Evolutionary conservation across 2,329 filamentous ascomycete species (phyloP), one percentile per base, ranked within the genome.

Genomic region (Botrytis deweyae): DNA sequence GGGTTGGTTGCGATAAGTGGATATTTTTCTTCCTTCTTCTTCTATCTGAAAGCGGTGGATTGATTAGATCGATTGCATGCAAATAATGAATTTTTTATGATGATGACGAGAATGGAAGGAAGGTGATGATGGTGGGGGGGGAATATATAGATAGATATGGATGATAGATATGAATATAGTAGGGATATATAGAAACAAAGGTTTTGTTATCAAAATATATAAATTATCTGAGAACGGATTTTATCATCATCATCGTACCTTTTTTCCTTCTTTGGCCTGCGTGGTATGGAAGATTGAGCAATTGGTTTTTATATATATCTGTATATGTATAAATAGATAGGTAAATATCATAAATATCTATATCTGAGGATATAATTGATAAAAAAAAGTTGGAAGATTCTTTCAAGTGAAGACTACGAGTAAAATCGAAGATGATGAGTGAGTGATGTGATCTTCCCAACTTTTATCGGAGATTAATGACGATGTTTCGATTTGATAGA

Each of bases 21-120:
- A 58, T 33, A 10, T n/a, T 67, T 52, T n/a, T 58, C 36, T 64
- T 63, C 42, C 42, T 65, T 36, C 8, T 33, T 58, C 49, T 42
- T 68, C 36, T 68, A 29, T 55, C 36, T 68, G 66, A 58, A 68
- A 68, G 36, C 66, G 66, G 49, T 52, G 36, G 36, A 42, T 58
- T 58, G 36, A 42, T 68, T 58, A 68, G 65, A 68, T 67, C 1
- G 8, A 10, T 52, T 40, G 46, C 36, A 42, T 63, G 61, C 36
- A 63, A 63, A 63, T 22, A 42, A 63, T 42, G 16, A 25, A 61
- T 14, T 25, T 25, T n/a, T 14, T 18, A 18, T 55, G 65, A 66
- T 18, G 33, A 52, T 49, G 33, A 46, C 29, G 44, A 52, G 38
- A 42, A 25, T 44, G 33, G 9, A 46, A 33, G n/a, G 52, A 55